Percentiles rank a stretch among this genome's conserved stretches.
Evolutionary conservation across 495 filamentous ascomycete genomes (phyloP).

Genomic region (Neurospora sp.): DNA sequence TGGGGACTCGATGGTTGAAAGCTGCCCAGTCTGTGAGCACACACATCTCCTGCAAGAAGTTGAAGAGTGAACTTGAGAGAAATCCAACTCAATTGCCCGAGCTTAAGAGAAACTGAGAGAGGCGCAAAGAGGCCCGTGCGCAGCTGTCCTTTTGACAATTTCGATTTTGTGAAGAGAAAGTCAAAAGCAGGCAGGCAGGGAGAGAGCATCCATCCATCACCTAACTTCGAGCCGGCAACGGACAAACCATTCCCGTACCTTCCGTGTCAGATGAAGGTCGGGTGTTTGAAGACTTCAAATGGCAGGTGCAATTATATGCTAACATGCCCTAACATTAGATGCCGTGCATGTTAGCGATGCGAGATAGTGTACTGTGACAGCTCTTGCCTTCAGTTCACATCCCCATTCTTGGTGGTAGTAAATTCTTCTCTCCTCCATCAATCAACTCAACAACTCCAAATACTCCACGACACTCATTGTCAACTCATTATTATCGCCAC

Average conservation of each 20-base stretch:
- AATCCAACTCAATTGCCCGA: not conserved
- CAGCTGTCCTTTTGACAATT: not conserved
- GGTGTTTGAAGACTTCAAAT: not conserved
- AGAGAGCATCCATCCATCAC: not conserved
- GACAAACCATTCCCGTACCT: not conserved
- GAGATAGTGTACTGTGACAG: not conserved
- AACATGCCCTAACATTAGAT: not conserved
- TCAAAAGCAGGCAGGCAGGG: not conserved
- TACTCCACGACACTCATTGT: not conserved
- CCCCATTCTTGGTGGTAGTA: not conserved
- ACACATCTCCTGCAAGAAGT: not conserved
- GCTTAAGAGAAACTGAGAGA: not conserved
- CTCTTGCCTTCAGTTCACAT: not conserved
- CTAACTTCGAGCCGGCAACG: not conserved
- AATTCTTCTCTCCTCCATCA: not conserved
- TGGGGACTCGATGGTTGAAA: not conserved
- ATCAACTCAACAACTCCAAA: not conserved
- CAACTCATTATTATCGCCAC: not conserved
- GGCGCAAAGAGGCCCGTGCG: not conserved
- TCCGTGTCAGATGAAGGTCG: not conserved
- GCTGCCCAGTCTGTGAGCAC: not conserved
- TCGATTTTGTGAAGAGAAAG: not conserved
- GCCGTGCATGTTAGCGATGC: not conserved
- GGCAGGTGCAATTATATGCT: not conserved
- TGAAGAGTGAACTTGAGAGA: not conserved